Base-by-base conservation (phyloP, 129 eudicot species). In the Oenanthe sinensis region DNA sequence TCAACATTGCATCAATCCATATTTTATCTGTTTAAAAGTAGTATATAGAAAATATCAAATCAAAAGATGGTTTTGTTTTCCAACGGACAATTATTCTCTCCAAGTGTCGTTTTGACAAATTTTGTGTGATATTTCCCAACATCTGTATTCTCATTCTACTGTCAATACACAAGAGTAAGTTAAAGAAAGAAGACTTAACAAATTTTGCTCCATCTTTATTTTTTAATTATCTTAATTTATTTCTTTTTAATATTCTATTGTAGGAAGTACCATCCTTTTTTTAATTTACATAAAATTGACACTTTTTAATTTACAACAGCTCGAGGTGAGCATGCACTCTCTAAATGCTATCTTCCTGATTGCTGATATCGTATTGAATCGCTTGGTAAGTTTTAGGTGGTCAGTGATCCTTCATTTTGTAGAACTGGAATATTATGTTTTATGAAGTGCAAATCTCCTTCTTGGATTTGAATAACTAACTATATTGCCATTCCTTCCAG, bases 281-380 rank as follows among this genome's bases (percentile, higher is more conserved):
- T 7, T 58, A 22, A 22, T 22, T 22, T 17, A n/a, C 37, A 73
- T 54, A 55, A 36, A 68, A 26, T 49, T 44, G 28, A 74, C 70
- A 43, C 75, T 33, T 78, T n/a, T 1, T 82, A 76, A 71, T 33
- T 45, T 9, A 67, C 67, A 85, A 82, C 90, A 96, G 99, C 70
- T 89, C 63, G 74, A 39, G 49, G 87, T 83, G 55, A 73, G 87
- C 78, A 78, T 92, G 97, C 99, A 96, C 78, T 90, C 99, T 2
- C 67, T 90, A 81, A 96, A 96, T 78, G 86, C 85, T 43, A 81
- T 89, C 77, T 77, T 87, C 85, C 88, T 96, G 75, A 86, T 96
- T 72, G 91, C 91, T 46, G 99, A 96, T 8, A 77, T 85, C 62
- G 45, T 84, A 40, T 82, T 96, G 77, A 92, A 92, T 80, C 55